Evolutionary conservation across 352 stramenopile species (phyloP).

Genomic region (Aphanomyces astaci): DNA sequence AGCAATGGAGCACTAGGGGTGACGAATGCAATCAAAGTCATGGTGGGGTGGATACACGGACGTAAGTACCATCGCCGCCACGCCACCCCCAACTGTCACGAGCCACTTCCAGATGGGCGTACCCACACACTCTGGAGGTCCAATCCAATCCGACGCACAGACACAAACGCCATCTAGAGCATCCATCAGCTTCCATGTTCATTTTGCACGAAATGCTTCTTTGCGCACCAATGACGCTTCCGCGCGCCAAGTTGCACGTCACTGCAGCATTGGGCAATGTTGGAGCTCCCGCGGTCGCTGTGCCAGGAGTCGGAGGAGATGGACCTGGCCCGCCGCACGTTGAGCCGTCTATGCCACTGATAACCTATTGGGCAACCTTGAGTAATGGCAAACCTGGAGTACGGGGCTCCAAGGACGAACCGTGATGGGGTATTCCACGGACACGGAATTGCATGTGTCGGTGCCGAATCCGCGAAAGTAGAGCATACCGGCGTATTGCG

Average conservation of each 20-base stretch:
- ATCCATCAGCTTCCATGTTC: background rate
- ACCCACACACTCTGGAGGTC: slow-evolving; percentile 41
- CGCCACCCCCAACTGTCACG: slow-evolving; percentile 44
- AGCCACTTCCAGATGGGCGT: slow-evolving; percentile 52
- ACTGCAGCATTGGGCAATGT: background rate
- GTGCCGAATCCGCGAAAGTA: slow-evolving; percentile 19
- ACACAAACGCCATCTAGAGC: slow-evolving; percentile 30
- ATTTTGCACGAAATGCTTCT: background rate
- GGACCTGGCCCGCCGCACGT: background rate
- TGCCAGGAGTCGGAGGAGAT: background rate
- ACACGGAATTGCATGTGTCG: slow-evolving; percentile 20
- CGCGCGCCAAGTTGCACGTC: slow-evolving; percentile 5
- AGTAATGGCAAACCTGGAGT: too few species aligned
- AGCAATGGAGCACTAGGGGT: slow-evolving; percentile 19
- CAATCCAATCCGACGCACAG: slow-evolving; percentile 53
- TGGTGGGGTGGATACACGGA: too few species aligned
- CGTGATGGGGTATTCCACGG: slow-evolving; percentile 4
- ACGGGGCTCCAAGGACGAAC: background rate
- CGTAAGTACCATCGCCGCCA: slow-evolving; percentile 46
- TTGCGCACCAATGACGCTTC: slow-evolving; percentile 8
- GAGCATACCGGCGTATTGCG: slow-evolving; percentile 14
- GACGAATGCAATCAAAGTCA: too few species aligned
- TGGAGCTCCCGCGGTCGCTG: background rate
- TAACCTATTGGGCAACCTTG: background rate
- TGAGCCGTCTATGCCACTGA: background rate